Base-by-base conservation (phyloP, 2,329 filamentous ascomycete species). In the Colletotrichum aenigma region DNA sequence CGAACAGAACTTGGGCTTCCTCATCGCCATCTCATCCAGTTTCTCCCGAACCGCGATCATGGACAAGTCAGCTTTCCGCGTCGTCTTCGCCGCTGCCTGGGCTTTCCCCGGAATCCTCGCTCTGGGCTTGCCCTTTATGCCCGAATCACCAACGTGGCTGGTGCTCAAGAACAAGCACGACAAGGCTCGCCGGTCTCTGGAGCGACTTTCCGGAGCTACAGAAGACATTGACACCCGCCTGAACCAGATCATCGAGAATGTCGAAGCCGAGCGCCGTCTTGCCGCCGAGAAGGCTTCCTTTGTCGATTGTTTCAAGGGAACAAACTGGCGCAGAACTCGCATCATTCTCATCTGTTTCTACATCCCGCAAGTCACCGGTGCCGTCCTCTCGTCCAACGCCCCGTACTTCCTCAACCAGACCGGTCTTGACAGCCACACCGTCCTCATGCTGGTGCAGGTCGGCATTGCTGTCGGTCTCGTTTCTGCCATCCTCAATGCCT, bases 71-170 rank as follows among this genome's bases (percentile, higher is more conserved):
- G 74, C 80, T 16, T 77, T 80, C 13, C 73, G 68, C 15, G 69
- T 75, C 4, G 85, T 77, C 82, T 4, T 86, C 83, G 81, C 81
- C 83, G 2, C 75, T 81, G 3, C 82, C 82, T 77, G 75, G 75
- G 65, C 68, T 74, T 86, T 4, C 70, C 86, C 32, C 38, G 84
- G 4, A 78, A 82, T 9, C 26, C 58, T 74, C 12, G 43, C 62
- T 3, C 12, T 71, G 1, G 71, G 66, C 2, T 24, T 70, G 2
- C 62, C 80, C 10, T 81, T 85, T 28, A 82, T 83, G 16, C 86
- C 86, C 2, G 86, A 87, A 67, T 85, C 83, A 9, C 85, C 86
- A 1, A 86, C 84, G 79, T 86, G 82, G 80, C 80, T 84, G 4
- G 82, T 86, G 24, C 81, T 84, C 7, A 79, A 84, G 28, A 81